Conservation (phyloP, 768 basidiomycete species). For the Kwoniella newhampshirensis region DNA sequence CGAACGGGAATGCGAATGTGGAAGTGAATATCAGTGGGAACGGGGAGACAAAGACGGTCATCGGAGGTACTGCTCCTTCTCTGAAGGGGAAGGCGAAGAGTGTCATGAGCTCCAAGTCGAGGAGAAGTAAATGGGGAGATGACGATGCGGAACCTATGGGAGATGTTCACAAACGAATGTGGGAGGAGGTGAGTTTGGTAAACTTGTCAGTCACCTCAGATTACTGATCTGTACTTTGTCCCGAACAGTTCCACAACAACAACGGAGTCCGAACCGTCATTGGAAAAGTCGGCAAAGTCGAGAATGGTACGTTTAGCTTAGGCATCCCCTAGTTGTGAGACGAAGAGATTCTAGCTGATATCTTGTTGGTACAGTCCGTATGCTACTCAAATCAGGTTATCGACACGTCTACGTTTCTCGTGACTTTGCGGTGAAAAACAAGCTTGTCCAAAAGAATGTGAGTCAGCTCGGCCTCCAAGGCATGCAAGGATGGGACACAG, state of each 20-base stretch:
- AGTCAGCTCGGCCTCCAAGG: constrained; percentile 4
- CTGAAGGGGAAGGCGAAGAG: constrained; percentile 29
- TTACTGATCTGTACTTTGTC: too few relatives aligned
- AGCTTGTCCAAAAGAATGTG: constrained; percentile 79
- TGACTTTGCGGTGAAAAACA: constrained; percentile 81
- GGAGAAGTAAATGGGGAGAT: constrained; percentile 46
- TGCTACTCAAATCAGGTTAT: constrained; percentile 90
- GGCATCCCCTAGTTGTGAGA: constrained; percentile 2
- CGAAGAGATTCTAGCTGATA: constrained; percentile 6
- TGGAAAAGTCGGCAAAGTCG: constrained; percentile 86
- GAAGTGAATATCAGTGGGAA: constrained; percentile 5
- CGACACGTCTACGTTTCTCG: constrained; percentile 93
- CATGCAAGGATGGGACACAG: background rate
- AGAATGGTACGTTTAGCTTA: constrained; percentile 63
- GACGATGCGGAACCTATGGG: constrained; percentile 59
- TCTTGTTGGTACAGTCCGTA: constrained; percentile 63
- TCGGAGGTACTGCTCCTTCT: constrained; percentile 26
- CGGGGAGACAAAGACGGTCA: background rate
- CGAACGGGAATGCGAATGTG: constrained; percentile 26
- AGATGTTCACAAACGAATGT: constrained; percentile 31
- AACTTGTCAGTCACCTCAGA: constrained; percentile 1
- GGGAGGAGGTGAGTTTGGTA: constrained; percentile 37
- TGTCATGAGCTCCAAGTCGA: constrained; percentile 36
- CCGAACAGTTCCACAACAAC: constrained; percentile 77
- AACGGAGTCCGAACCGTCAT: constrained; percentile 91